A percentile compares a stretch with the other conserved stretches of the same genome.
These are phyloP conservation scores for Jatropha curcas DNA, from an alignment of 345 rosid species.

Conservation along the genomic window DNA sequence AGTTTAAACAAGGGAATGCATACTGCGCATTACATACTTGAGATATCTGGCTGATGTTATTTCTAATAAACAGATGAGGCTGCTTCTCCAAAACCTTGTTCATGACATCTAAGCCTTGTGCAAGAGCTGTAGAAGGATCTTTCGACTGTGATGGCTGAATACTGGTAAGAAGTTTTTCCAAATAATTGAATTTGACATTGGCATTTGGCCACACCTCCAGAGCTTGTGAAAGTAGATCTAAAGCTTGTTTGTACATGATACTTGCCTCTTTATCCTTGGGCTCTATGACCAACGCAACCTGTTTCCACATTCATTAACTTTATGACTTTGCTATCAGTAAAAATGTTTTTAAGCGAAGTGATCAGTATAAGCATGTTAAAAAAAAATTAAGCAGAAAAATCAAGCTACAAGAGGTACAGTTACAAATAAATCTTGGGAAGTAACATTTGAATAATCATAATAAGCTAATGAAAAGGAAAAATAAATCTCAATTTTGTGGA, in stretches of 20 bases:
- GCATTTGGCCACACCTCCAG: conserved; percentile 99
- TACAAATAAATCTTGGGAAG: neutral
- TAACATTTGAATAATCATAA: neutral
- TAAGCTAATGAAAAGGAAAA: neutral
- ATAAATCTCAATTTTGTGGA: neutral
- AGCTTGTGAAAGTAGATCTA: conserved; percentile 92
- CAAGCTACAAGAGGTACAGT: no score
- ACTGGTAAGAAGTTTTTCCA: conserved; percentile 83
- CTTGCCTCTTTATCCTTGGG: conserved; percentile 98
- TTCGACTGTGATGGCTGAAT: conserved; percentile 92
- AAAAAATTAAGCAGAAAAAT: neutral
- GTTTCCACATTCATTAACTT: conserved; percentile 27
- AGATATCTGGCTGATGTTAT: conserved; percentile 88
- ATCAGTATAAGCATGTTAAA: neutral
- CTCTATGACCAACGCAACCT: conserved; percentile 99
- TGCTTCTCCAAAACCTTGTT: conserved; percentile 97
- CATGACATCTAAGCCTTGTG: conserved; percentile 99
- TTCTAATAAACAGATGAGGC: conserved; percentile 87
- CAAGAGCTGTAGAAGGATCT: conserved; percentile 95
- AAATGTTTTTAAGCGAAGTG: neutral
- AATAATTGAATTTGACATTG: conserved; percentile 93
- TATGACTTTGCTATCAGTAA: neutral
- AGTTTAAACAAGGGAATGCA: conserved; percentile 8
- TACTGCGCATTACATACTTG: conserved; percentile 51
- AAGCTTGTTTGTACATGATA: conserved; percentile 87